phyloP scores from a whole-genome alignment of 176 grass and related monocot species.

The Carex scoparia region DNA sequence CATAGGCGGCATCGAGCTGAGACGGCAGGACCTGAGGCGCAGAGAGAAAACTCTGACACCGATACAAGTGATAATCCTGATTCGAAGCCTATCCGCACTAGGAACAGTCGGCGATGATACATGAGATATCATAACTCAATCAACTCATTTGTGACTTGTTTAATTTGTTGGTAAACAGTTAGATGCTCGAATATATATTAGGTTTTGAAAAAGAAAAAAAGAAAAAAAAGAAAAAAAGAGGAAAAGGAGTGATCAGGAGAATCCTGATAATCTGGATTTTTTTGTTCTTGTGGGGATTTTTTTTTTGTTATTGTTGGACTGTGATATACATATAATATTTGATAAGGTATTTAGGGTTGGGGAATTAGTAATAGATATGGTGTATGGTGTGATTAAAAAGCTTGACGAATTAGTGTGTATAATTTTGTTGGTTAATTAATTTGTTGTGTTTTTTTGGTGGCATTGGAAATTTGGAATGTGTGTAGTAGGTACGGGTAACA shows the following conservation, averaged over 20 bases:
- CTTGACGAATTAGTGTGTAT: background rate
- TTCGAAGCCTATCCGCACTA: constrained; percentile 36
- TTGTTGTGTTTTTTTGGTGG: background rate
- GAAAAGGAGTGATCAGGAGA: background rate
- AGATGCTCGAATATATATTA: background rate
- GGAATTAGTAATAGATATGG: constrained; percentile 14
- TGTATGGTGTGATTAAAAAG: constrained; percentile 13
- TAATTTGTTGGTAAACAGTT: background rate
- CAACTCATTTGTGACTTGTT: background rate
- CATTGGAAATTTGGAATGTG: background rate
- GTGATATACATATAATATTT: background rate
- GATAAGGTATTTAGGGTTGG: background rate
- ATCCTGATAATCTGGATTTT: background rate
- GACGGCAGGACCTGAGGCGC: constrained; percentile 45
- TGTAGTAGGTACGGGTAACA: background rate
- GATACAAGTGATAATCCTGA: constrained; percentile 78
- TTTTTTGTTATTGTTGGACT: background rate
- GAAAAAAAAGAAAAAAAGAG: background rate
- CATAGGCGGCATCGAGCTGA: constrained; percentile 49
- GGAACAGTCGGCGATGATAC: constrained; percentile 15
- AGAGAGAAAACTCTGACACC: constrained; percentile 69
- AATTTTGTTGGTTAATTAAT: background rate
- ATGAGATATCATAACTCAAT: background rate
- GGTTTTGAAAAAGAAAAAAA: background rate
- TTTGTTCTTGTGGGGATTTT: background rate